These are phyloP conservation scores for Nannochloropsis salina DNA, from an alignment of 108 stramenopile species.

Conservation along the genomic window DNA sequence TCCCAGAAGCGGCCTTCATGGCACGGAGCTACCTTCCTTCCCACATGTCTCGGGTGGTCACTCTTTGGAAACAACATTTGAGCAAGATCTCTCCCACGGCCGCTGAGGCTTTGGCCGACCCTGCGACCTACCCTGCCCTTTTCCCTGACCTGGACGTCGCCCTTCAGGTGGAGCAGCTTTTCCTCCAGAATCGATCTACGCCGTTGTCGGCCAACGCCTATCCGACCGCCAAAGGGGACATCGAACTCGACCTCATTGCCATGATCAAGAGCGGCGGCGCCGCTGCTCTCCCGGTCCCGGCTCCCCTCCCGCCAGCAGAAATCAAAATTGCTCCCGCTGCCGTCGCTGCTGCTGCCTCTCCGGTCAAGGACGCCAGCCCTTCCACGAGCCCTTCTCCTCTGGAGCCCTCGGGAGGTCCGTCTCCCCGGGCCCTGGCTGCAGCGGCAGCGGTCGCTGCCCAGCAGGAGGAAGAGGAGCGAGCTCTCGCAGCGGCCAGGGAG, in stretches of 20 bases:
- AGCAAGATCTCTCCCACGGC: slow-evolving; percentile 35
- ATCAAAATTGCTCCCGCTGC: background rate
- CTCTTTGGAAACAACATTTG: slow-evolving; percentile 86
- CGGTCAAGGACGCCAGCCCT: background rate
- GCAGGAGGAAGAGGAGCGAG: background rate
- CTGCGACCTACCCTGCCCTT: slow-evolving; percentile 68
- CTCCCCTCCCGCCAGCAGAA: background rate
- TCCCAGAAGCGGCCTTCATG: slow-evolving; percentile 98
- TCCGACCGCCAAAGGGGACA: slow-evolving; percentile 35
- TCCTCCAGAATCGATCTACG: background rate
- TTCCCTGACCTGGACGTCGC: slow-evolving; percentile 85
- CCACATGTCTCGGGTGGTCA: slow-evolving; percentile 74
- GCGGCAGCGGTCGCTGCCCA: background rate
- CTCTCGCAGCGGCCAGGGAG: too few species aligned
- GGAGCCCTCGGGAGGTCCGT: background rate
- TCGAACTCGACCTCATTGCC: slow-evolving; percentile 45
- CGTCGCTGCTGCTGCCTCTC: background rate
- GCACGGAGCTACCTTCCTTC: slow-evolving; percentile 94
- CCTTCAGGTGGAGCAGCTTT: slow-evolving; percentile 70
- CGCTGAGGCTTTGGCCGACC: slow-evolving; percentile 82
- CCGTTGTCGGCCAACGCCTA: slow-evolving; percentile 19
- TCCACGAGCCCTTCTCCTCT: background rate
- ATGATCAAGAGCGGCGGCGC: slow-evolving; percentile 29
- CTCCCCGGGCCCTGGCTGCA: slow-evolving; percentile 12
- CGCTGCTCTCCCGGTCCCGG: background rate